Conservation (phyloP, 192 early-diverging fungal genomes). For the Podila clonocystis region DNA sequence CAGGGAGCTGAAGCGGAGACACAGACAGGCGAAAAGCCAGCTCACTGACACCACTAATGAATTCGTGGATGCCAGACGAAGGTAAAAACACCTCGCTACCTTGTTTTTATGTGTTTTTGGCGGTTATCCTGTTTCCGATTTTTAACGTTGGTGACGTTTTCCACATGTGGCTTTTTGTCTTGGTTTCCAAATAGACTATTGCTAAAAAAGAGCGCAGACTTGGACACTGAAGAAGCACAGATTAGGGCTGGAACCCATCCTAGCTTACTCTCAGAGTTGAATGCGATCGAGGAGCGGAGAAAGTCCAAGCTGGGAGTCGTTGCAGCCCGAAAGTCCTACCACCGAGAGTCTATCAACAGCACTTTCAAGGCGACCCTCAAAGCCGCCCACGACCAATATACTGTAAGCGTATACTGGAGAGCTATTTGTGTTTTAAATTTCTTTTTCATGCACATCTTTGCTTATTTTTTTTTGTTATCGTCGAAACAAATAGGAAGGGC, state of each 20-base stretch:
- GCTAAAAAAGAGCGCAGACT: slow-evolving; percentile 8
- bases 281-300: slow-evolving; percentile 41
- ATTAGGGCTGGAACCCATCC: slow-evolving; percentile 45
- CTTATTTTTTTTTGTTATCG: neutral
- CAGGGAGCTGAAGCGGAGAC: slow-evolving; percentile 28
- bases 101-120: neutral
- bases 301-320: slow-evolving; percentile 9
- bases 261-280: slow-evolving; percentile 27
- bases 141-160: neutral
- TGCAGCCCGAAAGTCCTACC: slow-evolving; percentile 16
- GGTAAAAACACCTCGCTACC: neutral
- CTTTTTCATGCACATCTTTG: neutral
- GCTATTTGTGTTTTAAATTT: neutral
- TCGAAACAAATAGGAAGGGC: slow-evolving; percentile 7
- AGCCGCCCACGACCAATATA: slow-evolving; percentile 39
- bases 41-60: slow-evolving; percentile 18
- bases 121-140: neutral
- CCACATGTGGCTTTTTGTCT: neutral
- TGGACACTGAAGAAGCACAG: slow-evolving; percentile 35
- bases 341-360: slow-evolving; percentile 14
- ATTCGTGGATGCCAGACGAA: slow-evolving; percentile 22
- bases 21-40: slow-evolving; percentile 14
- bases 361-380: slow-evolving; percentile 37
- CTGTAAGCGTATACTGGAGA: slow-evolving; percentile 3
- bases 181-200: slow-evolving; percentile 1